These are phyloP conservation scores for Fistulina hepatica DNA, from an alignment of 1,284 basidiomycete species.

Conservation along the genomic window DNA sequence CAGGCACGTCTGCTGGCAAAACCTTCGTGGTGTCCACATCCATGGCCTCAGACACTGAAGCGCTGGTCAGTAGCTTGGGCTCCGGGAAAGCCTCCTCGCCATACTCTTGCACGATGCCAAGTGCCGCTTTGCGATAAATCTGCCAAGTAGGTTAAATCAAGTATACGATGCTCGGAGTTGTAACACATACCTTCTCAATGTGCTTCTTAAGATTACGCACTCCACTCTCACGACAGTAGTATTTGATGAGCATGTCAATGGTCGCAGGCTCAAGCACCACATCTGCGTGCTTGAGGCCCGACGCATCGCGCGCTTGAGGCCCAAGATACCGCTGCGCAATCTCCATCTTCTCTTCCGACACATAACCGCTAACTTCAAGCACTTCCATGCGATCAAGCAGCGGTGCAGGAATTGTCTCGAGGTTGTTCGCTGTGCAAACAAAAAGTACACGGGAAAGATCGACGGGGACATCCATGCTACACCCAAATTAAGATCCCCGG, in stretches of 20 bases:
- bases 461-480: constrained; percentile 91
- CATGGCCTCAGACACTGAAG: constrained; percentile 12
- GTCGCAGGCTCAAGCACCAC: constrained; percentile 69
- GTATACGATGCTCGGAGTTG: constrained; percentile 2
- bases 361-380: constrained; percentile 93
- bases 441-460: constrained; percentile 95
- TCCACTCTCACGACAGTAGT: constrained; percentile 95
- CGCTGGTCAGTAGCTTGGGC: constrained; percentile 21
- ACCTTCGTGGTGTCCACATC: constrained; percentile 19
- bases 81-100: constrained; percentile 87
- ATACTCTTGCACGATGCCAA: constrained; percentile 86
- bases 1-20: too few species aligned
- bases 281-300: constrained; percentile 78
- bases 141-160: constrained; percentile 26
- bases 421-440: constrained; percentile 93
- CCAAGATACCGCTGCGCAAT: constrained; percentile 90
- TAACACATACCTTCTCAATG: constrained; percentile 71
- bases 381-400: constrained; percentile 97
- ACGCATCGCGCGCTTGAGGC: constrained; percentile 89
- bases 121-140: constrained; percentile 96
- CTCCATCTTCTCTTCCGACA: constrained; percentile 90
- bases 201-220: constrained; percentile 93
- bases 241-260: constrained; percentile 88
- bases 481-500: neutral
- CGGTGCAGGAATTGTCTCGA: constrained; percentile 95